Evolutionary conservation across 805 yeast species (phyloP).

Genomic region (Candida tammaniensis): DNA sequence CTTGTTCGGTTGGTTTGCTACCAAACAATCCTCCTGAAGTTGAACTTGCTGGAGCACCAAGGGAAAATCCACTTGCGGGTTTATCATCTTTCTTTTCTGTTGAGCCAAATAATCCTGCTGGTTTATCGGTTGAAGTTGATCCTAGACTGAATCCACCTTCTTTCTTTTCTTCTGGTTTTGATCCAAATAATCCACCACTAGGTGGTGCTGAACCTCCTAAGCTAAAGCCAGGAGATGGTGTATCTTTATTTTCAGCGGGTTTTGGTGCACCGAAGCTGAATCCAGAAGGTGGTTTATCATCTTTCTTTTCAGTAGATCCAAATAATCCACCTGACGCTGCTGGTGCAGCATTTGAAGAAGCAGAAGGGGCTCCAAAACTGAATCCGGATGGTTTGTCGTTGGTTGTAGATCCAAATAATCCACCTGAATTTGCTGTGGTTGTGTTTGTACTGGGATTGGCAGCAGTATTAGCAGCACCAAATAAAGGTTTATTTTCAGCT

Average conservation of each 20-base stretch:
- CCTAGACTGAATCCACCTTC: slow-evolving; percentile 15
- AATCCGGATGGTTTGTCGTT: slow-evolving; percentile 9
- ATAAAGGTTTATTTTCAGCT: slow-evolving; percentile 8
- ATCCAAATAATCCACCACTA: slow-evolving; percentile 6
- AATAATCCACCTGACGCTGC: slow-evolving; percentile 14
- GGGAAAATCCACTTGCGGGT: slow-evolving; percentile 13
- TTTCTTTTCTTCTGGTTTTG: slow-evolving; percentile 18
- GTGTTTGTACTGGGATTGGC: too few species aligned
- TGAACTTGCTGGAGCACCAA: slow-evolving; percentile 5
- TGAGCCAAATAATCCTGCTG: slow-evolving; percentile 16
- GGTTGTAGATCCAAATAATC: slow-evolving; percentile 17
- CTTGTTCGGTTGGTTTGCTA: slow-evolving; percentile 21
- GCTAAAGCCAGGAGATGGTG: slow-evolving; percentile 9
- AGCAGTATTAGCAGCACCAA: slow-evolving; percentile 17
- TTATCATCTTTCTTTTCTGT: slow-evolving; percentile 17
- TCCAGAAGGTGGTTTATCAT: slow-evolving; percentile 16
- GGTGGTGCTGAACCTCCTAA: too few species aligned
- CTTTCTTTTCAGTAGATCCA: slow-evolving; percentile 19
- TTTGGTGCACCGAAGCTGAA: slow-evolving; percentile 13
- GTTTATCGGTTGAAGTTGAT: slow-evolving; percentile 1
- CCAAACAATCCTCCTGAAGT: slow-evolving; percentile 21
- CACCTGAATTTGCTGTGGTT: slow-evolving; percentile 9
- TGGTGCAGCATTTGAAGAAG: slow-evolving; percentile 7
- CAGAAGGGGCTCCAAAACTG: slow-evolving; percentile 5
- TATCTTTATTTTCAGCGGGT: background rate